Conservation (phyloP, 2,329 filamentous ascomycete species). For the Ilyonectria destructans region DNA sequence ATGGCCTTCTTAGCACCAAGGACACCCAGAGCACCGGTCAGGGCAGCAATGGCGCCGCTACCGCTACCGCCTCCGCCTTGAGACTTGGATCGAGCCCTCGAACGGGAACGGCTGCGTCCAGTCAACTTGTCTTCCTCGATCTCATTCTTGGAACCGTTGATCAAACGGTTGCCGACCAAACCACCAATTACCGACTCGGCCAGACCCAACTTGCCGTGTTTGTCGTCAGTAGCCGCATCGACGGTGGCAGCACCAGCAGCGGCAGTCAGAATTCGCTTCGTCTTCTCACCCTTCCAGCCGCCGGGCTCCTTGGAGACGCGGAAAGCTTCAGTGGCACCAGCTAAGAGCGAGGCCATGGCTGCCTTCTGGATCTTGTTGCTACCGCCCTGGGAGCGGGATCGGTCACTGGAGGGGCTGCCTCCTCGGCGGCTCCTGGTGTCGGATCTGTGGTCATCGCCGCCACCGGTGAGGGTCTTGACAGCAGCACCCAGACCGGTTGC, state of each 20-base stretch:
- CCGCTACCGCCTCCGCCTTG: conserved; percentile 59
- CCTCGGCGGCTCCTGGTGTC: conserved; percentile 67
- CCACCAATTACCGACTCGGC: conserved; percentile 92
- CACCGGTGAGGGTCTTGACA: conserved; percentile 72
- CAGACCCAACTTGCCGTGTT: conserved; percentile 87
- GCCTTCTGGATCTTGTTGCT: conserved; percentile 83
- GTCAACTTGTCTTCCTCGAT: conserved; percentile 74
- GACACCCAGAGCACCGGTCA: conserved; percentile 75
- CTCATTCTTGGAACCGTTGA: conserved; percentile 83
- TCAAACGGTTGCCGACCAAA: conserved; percentile 86
- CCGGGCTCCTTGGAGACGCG: conserved; percentile 91
- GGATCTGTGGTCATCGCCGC: conserved; percentile 59
- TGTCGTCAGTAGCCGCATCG: conserved; percentile 81
- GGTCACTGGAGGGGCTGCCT: conserved; percentile 62
- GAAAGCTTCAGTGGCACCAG: conserved; percentile 93
- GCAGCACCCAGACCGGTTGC: conserved; percentile 75
- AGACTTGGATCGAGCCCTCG: conserved; percentile 73
- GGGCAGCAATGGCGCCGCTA: conserved; percentile 70
- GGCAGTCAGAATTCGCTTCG: conserved; percentile 91
- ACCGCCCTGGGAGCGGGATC: conserved; percentile 69
- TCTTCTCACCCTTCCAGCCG: conserved; percentile 91
- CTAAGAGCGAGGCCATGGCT: conserved; percentile 90
- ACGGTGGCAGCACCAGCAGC: conserved; percentile 89
- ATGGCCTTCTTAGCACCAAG: conserved; percentile 74
- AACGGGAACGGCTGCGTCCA: conserved; percentile 80